These are phyloP conservation scores for Fusarium miscanthi DNA, from an alignment of 2,329 filamentous ascomycete genomes.

Conservation along the genomic window DNA sequence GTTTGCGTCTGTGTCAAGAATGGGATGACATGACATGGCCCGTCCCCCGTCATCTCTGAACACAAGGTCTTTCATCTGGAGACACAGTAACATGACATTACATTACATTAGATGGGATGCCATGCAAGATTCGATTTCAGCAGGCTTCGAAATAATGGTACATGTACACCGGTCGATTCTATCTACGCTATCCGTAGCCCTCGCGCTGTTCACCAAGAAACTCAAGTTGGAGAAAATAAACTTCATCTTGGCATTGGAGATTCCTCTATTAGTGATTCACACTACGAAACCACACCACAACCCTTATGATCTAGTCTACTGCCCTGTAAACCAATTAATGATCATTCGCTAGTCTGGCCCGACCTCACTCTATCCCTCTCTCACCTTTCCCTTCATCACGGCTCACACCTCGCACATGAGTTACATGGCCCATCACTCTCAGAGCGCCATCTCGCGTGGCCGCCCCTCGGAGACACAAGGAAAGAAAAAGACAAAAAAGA, in stretches of 20 bases:
- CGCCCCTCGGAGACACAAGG: constrained; percentile 38
- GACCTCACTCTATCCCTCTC: background rate
- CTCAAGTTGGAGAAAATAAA: background rate
- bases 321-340: background rate
- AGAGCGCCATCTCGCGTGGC: constrained; percentile 46
- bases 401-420: constrained; percentile 38
- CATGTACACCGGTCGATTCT: constrained; percentile 2
- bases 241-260: background rate
- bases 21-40: constrained; percentile 34
- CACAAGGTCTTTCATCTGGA: constrained; percentile 14
- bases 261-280: background rate
- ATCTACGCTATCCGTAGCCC: background rate
- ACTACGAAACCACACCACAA: background rate
- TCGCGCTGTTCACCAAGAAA: background rate
- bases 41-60: constrained; percentile 22
- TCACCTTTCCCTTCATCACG: constrained; percentile 2
- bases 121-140: constrained; percentile 27
- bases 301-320: background rate
- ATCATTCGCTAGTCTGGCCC: background rate
- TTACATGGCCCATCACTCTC: constrained; percentile 23
- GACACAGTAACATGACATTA: constrained; percentile 3
- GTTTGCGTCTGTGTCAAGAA: constrained; percentile 40
- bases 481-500: constrained; percentile 6
- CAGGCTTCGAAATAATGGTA: constrained; percentile 14
- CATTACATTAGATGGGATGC: constrained; percentile 1